Percentiles rank a stretch among this genome's conserved stretches.
Evolutionary conservation across 805 yeast species (phyloP).

Genomic region (Candida coleopterorum): DNA sequence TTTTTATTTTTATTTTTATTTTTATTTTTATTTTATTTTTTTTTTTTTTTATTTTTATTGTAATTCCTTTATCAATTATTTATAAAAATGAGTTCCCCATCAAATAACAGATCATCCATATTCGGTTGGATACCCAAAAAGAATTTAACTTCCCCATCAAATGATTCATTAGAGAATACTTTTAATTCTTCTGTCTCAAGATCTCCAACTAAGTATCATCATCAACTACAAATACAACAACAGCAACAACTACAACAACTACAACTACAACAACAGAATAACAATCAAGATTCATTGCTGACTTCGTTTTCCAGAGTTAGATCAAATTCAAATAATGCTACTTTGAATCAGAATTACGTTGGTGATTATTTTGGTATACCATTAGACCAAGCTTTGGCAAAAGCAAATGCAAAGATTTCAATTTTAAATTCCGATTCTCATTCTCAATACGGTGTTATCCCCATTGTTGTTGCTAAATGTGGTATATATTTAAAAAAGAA

Average conservation of each 20-base stretch:
- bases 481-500: slow-evolving; percentile 79
- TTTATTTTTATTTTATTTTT: too few species aligned
- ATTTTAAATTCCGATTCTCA: slow-evolving; percentile 45
- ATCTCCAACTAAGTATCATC: slow-evolving; percentile 5
- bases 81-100: slow-evolving; percentile 21
- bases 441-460: slow-evolving; percentile 81
- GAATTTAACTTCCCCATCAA: slow-evolving; percentile 19
- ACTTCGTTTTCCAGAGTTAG: slow-evolving; percentile 18
- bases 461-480: slow-evolving; percentile 93
- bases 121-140: slow-evolving; percentile 34
- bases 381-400: slow-evolving; percentile 59
- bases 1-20: too few species aligned
- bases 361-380: slow-evolving; percentile 68
- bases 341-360: background rate
- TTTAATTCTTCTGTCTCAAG: slow-evolving; percentile 10
- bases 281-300: background rate
- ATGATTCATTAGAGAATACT: slow-evolving; percentile 35
- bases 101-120: slow-evolving; percentile 33
- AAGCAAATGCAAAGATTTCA: slow-evolving; percentile 75
- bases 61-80: too few species aligned
- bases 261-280: too few species aligned
- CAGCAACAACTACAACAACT: too few species aligned
- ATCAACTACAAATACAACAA: too few species aligned
- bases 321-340: slow-evolving; percentile 25
- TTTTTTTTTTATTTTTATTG: too few species aligned